phyloP scores from a whole-genome alignment of 106 monocot species.

The Dioscorea alata region DNA sequence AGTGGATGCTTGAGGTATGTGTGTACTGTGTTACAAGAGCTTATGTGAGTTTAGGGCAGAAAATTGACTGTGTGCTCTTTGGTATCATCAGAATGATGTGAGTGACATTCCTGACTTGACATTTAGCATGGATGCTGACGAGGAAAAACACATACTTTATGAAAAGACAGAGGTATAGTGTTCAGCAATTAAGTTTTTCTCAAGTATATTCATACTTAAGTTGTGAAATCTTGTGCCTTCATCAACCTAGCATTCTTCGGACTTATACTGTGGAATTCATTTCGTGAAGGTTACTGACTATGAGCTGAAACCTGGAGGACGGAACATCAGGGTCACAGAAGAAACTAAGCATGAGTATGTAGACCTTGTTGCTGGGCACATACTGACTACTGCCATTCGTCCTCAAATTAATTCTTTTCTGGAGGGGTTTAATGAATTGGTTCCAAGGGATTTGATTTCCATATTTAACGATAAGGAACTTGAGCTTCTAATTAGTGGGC shows the following conservation, averaged over 20 bases:
- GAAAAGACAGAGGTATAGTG: slow-evolving; percentile 59
- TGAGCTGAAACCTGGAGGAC: slow-evolving; percentile 75
- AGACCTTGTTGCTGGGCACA: slow-evolving; percentile 74
- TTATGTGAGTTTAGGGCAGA: neutral
- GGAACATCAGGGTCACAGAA: slow-evolving; percentile 65
- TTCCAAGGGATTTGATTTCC: slow-evolving; percentile 55
- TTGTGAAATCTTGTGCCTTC: neutral
- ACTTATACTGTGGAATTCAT: neutral
- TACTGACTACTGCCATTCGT: slow-evolving; percentile 65
- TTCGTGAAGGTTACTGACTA: slow-evolving; percentile 60
- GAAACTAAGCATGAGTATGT: slow-evolving; percentile 80
- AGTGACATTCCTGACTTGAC: slow-evolving; percentile 65
- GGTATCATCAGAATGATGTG: slow-evolving; percentile 60
- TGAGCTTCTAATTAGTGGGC: slow-evolving; percentile 73
- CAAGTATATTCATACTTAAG: neutral
- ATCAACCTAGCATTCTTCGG: neutral
- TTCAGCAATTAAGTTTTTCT: neutral
- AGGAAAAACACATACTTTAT: slow-evolving; percentile 77
- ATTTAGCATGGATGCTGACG: slow-evolving; percentile 89
- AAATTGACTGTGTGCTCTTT: neutral
- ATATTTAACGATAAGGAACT: slow-evolving; percentile 78
- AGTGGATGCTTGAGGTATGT: slow-evolving; percentile 86
- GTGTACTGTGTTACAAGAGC: neutral
- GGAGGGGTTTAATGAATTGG: slow-evolving; percentile 67
- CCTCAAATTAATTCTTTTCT: slow-evolving; percentile 79